Evolutionary conservation across 257 asterid genomes (phyloP), one percentile per base, ranked within the genome.

Genomic region (Linderniella brevidens): DNA sequence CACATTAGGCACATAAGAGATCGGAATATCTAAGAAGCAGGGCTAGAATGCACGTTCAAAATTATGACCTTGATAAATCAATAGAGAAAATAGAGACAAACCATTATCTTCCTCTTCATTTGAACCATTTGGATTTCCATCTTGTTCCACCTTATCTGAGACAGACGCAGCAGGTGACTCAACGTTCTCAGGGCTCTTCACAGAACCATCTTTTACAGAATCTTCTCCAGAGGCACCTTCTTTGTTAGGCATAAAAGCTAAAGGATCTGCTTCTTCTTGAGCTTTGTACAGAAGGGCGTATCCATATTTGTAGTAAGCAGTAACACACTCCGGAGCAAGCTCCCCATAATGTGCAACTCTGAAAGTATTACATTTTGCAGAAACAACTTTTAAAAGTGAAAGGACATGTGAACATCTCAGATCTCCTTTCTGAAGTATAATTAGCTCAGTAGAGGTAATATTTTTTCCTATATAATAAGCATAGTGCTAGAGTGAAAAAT

Each of bases 321-420:
- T 53, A 56, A 73, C 74, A 61, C 99, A 90, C 53, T 81, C 86
- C 18, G 92, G 92, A 62, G 93, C 75, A 53, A 90, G 96, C 59
- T 90, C 99, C 44, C 99, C 96, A 48, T 69, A 77, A 66, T 65
- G 83, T n/a, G 71, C 62, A 64, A 64, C 93, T 88, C 96, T 90
- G 48, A 12, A 58, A 38, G 32, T 25, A 25, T 2, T 25, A 25
- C 32, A 25, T 25, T n/a, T n/a, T 25, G 32, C 32, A 25, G 32
- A 25, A 25, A 25, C 3, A 3, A 25, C 3, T 2, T 25, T 25
- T 25, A 25, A 6, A 25, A 25, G 32, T 25, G 32, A 25, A 25
- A 25, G 32, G 32, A 25, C 32, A 25, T 25, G 32, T 6, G 6
- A 25, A 25, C 32, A 25, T 25, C 32, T 25, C 32, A 25, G 32